Percentiles rank a stretch among this genome's conserved stretches.
Conservation (phyloP, 2,329 filamentous ascomycete genomes). For the Fusarium pilosicola region DNA sequence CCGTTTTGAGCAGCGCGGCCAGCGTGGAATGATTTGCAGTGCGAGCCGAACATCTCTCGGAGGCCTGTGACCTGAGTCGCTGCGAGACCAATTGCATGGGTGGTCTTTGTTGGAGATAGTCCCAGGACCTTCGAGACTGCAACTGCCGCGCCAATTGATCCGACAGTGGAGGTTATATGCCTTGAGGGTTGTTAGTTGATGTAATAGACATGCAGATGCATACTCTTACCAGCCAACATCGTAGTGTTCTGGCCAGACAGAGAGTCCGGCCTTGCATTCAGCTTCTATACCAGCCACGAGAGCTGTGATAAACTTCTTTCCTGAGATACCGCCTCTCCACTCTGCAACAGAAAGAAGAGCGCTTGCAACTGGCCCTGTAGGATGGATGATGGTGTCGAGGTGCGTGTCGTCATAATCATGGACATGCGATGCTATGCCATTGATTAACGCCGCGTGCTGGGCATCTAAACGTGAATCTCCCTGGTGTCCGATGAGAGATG, state of each 20-base stretch:
- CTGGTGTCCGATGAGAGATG: not conserved
- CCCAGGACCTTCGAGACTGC: not conserved
- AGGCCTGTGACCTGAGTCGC: not conserved
- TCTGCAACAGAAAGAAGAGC: not conserved
- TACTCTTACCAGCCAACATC: constrained; percentile 3
- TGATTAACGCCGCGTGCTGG: not conserved
- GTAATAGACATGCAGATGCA: not conserved
- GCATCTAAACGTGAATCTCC: not conserved
- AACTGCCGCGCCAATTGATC: not conserved
- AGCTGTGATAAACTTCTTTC: not conserved
- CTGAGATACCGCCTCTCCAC: not conserved
- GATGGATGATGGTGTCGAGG: constrained; percentile 1
- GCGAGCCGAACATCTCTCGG: constrained; percentile 4
- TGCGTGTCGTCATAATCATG: constrained; percentile 11
- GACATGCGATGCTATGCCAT: constrained; percentile 3
- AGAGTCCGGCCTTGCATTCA: not conserved
- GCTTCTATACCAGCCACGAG: constrained; percentile 1
- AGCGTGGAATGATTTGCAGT: constrained; percentile 1
- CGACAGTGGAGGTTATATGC: not conserved
- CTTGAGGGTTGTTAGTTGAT: not conserved
- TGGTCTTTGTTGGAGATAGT: not conserved
- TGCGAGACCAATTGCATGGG: not conserved
- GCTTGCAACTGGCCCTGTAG: not conserved
- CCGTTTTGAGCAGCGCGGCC: not conserved
- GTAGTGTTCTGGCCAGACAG: constrained; percentile 1